Base-by-base conservation (phyloP, 192 early-diverging fungal genomes). In the Rhizoclosmatium sp. region DNA sequence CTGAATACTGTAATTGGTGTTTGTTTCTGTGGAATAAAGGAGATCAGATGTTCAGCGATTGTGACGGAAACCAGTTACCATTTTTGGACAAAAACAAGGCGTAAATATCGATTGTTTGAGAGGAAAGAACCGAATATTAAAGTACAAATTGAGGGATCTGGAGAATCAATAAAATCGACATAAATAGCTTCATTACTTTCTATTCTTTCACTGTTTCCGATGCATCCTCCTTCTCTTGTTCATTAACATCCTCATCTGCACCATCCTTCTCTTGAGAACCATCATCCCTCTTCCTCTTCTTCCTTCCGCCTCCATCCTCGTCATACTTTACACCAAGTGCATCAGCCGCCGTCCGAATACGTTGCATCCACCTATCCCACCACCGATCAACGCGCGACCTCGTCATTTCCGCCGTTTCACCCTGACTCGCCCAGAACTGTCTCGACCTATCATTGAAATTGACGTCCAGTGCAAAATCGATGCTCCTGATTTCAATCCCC, bases 341-440 rank as follows among this genome's bases (percentile, higher is more conserved):
- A 19, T 12, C 4, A 3, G 69, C 69, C 0, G 69, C 47, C 2
- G 4, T 19, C 69, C 54, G 9, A 49, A 54, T 39, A 9, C 5
- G 14, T 5, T 39, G n/a, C 48, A 58, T 71, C 69, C 69, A 71
- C 48, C 41, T 12, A 3, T 5, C 49, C 69, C 69, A 71, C 69
- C 69, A 71, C 69, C 47, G 7, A 39, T 71, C 69, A 12, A 71
- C 69, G 10, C 69, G 48, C 69, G 48, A 4, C 3, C 69, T 45
- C 46, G 69, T 71, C 12, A 21, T 39, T 4, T 58, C 69, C 39
- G 69, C 69, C 69, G 69, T 71, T 41, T 71, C 69, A 4, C 48
- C 14, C 31, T 49, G n/a, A 12, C 23, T 23, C 4, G 14, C 4
- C 67, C 67, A 69, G 46, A 69, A 69, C n/a, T 69, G 41, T 10